Evolutionary conservation across 2,329 filamentous ascomycete genomes (phyloP), one percentile per base, ranked within the genome.

Genomic region (Elsinoe batatas): DNA sequence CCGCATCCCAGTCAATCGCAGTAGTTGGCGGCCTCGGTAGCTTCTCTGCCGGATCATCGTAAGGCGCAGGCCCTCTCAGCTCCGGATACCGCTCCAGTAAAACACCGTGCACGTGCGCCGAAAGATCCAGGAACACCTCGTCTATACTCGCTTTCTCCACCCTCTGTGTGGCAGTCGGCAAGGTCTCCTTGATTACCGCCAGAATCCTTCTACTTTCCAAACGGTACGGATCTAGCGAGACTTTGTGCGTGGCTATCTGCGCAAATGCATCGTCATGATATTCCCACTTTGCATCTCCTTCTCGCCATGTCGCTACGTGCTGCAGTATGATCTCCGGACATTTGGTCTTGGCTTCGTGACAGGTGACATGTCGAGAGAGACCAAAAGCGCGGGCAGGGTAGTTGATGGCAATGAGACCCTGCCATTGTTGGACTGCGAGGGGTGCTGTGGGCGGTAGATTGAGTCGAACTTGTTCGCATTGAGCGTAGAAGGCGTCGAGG

Each of bases 61-160:
- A 87, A 1, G 85, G 84, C n/a, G 85, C 76, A 5, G 82, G 81
- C 3, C 75, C 76, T 26, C 69, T 67, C 50, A 97, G 71, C 67
- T 93, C 85, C 0, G 88, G 83, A 68, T 89, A 95, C 53, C 87
- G 76, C 61, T 87, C 77, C 38, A 95, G 70, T 49, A 98, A 72
- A 26, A 87, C 76, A 1, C 78, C 77, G 68, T 94, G 87, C 2
- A 96, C 79, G 58, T 96, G 86, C 0, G 86, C 84, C 8, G 89
- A 95, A 50, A 98, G 71, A 70, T 98, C 93, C 58, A 97, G 74
- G 66, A 96, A 98, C 7, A 96, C 90, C 70, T 98, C 93, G 67
- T 98, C 93, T 56, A 97, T 87, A 65, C 89, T 85, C 15, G 91
- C 93, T 68, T 97, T 98, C 74, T 98, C 91, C 43, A 96, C 82